Base-by-base conservation (phyloP, 768 basidiomycete species). In the Mycena sanguinolenta region DNA sequence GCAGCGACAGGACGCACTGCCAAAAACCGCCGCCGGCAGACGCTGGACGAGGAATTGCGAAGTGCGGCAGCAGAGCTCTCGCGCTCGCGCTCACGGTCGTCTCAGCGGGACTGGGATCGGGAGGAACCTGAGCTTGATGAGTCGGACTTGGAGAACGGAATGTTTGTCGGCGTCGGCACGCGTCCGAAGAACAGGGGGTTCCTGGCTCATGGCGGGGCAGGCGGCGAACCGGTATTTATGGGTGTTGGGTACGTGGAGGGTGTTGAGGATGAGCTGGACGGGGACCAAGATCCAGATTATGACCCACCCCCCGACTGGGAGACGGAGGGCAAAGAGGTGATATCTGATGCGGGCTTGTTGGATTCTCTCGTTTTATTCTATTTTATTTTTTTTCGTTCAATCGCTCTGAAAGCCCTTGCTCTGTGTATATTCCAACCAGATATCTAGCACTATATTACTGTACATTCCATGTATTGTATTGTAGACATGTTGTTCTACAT, bases 181-280 rank as follows among this genome's bases (percentile, higher is more conserved):
- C 84, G 83, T 75, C 87, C 84, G 59, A 88, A 85, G 73, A 82
- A 79, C 21, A 80, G 77, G 6, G 91, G 92, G 2, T 95, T 94
- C 71, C 81, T 94, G 25, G 90, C 92, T 4, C 90, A 89, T 74
- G 93, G 93, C 16, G 93, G 94, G 0, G 92, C 86, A 13, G 92
- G 90, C 27, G 94, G 94, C 0, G 67, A 76, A 1, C 90, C 93
- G 1, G 90, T 95, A 14, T 89, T 89, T 67, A 90, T 93, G 88
- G 91, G 89, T 10, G 86, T 83, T 30, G 92, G 91, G 4, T 91
- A 91, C 73, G 86, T 92, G 6, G 85, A 86, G 52, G 91, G 87
- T n/a, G 89, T 79, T 0, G 80, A 82, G 21, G 82, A 81, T 17
- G 77, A 77, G 28, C 76, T 78, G 10, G 78, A 75, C 16, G 79